A percentile compares a stretch with the other conserved stretches of the same genome.
Conservation (phyloP, 2,329 filamentous ascomycete genomes). For the Hortaea werneckii region DNA sequence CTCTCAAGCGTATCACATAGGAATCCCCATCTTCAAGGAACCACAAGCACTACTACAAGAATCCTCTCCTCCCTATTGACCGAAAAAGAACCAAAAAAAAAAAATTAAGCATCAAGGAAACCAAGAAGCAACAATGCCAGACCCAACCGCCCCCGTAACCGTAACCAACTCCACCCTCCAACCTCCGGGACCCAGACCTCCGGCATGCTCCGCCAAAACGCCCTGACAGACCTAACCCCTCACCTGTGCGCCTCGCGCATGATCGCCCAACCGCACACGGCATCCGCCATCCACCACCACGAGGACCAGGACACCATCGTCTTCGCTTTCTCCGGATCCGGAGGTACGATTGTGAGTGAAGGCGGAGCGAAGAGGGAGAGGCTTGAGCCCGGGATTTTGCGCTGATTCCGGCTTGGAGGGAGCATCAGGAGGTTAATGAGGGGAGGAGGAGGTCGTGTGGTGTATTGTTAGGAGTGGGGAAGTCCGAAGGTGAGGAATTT, state of each 20-base stretch:
- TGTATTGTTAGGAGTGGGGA: conserved; percentile 48
- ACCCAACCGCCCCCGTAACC: conserved; percentile 34
- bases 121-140: conserved; percentile 6
- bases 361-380: conserved; percentile 47
- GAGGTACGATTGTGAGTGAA: conserved; percentile 49
- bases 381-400: conserved; percentile 56
- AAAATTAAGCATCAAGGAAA: no score
- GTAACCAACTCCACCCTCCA: conserved; percentile 40
- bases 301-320: conserved; percentile 63
- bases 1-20: no score
- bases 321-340: conserved; percentile 45
- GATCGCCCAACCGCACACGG: conserved; percentile 53
- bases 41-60: no score
- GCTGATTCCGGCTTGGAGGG: conserved; percentile 57
- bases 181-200: conserved; percentile 37
- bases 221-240: conserved; percentile 54
- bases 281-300: conserved; percentile 57
- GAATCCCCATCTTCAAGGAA: no score
- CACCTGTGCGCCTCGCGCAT: conserved; percentile 57
- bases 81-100: no score
- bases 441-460: conserved; percentile 54
- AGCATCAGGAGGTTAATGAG: conserved; percentile 62
- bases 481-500: background rate
- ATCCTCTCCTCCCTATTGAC: no score
- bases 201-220: conserved; percentile 42